Evolutionary conservation across 371 early-diverging fungal genomes (phyloP).

Genomic region (Mycotypha africana): DNA sequence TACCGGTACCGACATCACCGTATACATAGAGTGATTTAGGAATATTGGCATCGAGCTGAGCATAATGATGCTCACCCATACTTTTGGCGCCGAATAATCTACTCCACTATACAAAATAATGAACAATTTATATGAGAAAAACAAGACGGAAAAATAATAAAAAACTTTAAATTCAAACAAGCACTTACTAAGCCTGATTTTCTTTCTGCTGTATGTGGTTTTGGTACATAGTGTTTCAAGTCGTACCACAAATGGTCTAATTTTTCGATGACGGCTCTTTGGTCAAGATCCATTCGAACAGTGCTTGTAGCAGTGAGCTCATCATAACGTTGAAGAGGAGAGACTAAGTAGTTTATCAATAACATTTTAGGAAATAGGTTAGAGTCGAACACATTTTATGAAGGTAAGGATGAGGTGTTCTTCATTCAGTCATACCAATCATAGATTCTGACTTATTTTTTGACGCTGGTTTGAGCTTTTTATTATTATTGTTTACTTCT

Average conservation of each 20-base stretch:
- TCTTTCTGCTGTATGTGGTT: constrained; percentile 1
- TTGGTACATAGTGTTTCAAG: constrained; percentile 12
- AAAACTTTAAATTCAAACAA: too few relatives aligned
- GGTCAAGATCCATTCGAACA: constrained; percentile 13
- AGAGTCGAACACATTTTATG: too few relatives aligned
- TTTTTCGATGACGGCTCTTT: constrained; percentile 14
- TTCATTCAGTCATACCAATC: too few relatives aligned
- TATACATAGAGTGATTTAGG: constrained; percentile 73
- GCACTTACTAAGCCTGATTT: constrained; percentile 14
- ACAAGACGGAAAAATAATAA: background rate
- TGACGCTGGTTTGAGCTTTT: too few relatives aligned
- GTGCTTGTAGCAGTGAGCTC: constrained; percentile 11
- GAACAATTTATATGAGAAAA: background rate
- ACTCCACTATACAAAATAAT: constrained; percentile 8
- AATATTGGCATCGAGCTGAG: constrained; percentile 3
- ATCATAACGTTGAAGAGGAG: constrained; percentile 18
- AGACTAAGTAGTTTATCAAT: constrained; percentile 2
- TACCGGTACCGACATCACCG: constrained; percentile 87
- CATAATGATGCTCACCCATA: too few relatives aligned
- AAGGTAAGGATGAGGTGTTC: too few relatives aligned
- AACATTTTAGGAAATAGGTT: background rate
- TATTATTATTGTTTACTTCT: too few relatives aligned
- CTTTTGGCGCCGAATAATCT: constrained; percentile 14
- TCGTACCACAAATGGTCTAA: constrained; percentile 18
- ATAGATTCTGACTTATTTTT: too few relatives aligned